These are phyloP conservation scores for Chamaecrista fasciculata DNA, from an alignment of 306 rosid genomes.

Conservation along the genomic window DNA sequence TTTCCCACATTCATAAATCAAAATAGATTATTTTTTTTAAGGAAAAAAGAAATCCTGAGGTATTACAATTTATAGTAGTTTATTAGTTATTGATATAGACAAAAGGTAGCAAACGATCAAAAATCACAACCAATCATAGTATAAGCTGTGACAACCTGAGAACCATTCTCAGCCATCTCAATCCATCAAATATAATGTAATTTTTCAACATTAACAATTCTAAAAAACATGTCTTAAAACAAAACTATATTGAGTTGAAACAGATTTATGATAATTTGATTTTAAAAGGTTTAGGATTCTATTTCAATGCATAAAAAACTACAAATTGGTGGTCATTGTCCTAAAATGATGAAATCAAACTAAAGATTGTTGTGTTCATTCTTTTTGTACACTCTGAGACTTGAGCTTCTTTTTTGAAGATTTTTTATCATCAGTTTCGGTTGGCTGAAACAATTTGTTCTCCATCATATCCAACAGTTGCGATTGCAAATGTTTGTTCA, in stretches of 20 bases:
- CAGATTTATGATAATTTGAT: background rate
- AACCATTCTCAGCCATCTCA: background rate
- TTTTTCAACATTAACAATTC: background rate
- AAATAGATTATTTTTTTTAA: no score
- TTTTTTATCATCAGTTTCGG: conserved; percentile 12
- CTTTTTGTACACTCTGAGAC: conserved; percentile 6
- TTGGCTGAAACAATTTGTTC: conserved; percentile 29
- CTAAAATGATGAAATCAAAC: background rate
- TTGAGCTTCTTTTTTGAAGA: conserved; percentile 25
- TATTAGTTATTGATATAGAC: no score
- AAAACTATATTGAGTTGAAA: background rate
- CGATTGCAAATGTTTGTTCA: conserved; percentile 58
- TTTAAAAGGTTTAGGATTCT: background rate
- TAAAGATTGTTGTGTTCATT: conserved; percentile 22
- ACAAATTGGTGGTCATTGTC: background rate
- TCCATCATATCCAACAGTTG: conserved; percentile 50
- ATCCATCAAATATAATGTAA: background rate
- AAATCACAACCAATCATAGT: background rate
- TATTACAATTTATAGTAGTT: no score
- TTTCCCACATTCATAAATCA: no score
- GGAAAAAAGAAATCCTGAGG: no score
- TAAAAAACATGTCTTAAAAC: background rate
- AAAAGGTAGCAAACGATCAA: background rate
- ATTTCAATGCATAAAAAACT: background rate
- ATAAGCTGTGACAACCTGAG: background rate